These are phyloP conservation scores for Pochonia chlamydosporia DNA, from an alignment of 2,329 filamentous ascomycete genomes.

Conservation along the genomic window DNA sequence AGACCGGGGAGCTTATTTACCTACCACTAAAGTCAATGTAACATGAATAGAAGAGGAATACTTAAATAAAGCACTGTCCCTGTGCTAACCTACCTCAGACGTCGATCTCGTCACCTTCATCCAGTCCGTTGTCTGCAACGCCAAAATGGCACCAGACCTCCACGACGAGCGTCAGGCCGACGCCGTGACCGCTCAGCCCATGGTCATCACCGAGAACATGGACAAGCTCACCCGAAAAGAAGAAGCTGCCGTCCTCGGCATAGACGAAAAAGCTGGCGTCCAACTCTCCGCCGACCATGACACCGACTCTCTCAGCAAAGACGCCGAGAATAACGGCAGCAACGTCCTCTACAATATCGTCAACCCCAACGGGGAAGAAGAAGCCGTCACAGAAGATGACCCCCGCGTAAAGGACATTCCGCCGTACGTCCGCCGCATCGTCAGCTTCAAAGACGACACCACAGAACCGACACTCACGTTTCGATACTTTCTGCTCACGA, in stretches of 20 bases:
- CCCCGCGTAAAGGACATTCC: constrained; percentile 48
- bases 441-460: constrained; percentile 52
- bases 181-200: neutral
- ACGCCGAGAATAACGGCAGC: constrained; percentile 7
- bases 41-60: neutral
- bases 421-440: constrained; percentile 43
- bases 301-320: constrained; percentile 4
- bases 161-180: neutral
- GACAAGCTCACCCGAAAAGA: neutral
- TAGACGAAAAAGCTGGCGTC: constrained; percentile 9
- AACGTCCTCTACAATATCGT: constrained; percentile 11
- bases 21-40: neutral
- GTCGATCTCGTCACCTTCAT: neutral
- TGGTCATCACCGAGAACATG: neutral
- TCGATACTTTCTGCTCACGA: constrained; percentile 49
- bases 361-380: constrained; percentile 18
- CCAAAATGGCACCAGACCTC: neutral
- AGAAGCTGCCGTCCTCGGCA: constrained; percentile 5
- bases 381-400: constrained; percentile 37
- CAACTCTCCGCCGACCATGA: constrained; percentile 1
- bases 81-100: neutral
- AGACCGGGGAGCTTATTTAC: neutral
- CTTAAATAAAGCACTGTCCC: neutral
- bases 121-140: too few relatives aligned
- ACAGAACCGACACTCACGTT: constrained; percentile 52